Conservation (phyloP, 1,284 basidiomycete genomes). For the Ganoderma meredithae region DNA sequence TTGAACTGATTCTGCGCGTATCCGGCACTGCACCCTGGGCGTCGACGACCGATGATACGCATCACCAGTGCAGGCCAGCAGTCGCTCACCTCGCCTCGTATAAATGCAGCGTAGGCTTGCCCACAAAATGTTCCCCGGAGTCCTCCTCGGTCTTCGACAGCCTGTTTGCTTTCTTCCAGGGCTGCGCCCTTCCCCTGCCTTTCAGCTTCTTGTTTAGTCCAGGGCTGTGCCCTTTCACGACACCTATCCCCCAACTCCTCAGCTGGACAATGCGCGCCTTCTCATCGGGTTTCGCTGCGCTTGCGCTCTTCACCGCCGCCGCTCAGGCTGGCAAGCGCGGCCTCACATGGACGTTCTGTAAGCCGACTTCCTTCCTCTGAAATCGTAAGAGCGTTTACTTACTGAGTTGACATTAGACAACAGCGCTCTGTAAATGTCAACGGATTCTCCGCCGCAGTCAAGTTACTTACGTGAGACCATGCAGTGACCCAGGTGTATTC, state of each 20-base stretch:
- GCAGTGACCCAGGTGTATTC: constrained; percentile 7
- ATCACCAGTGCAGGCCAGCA: neutral
- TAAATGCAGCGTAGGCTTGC: neutral
- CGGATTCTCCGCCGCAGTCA: neutral
- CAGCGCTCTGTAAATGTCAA: neutral
- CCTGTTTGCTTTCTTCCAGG: neutral
- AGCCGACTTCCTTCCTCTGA: neutral
- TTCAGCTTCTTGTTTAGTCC: neutral
- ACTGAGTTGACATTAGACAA: neutral
- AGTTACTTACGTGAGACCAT: neutral
- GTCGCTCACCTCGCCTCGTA: neutral
- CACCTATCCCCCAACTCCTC: neutral
- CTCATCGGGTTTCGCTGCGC: neutral
- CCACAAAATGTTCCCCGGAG: neutral
- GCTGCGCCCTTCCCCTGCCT: neutral
- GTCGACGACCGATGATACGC: neutral
- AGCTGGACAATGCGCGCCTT: constrained; percentile 3
- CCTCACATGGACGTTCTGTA: constrained; percentile 8
- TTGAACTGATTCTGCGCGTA: constrained; percentile 1
- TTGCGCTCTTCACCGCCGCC: constrained; percentile 5
- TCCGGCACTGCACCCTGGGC: neutral
- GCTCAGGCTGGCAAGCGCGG: constrained; percentile 11
- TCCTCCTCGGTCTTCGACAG: neutral
- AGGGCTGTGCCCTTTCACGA: neutral
- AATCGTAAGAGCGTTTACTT: neutral